Evolutionary conservation across 495 filamentous ascomycete species (phyloP), one percentile per base, ranked within the genome.

Genomic region (Tetracladium setigerum): DNA sequence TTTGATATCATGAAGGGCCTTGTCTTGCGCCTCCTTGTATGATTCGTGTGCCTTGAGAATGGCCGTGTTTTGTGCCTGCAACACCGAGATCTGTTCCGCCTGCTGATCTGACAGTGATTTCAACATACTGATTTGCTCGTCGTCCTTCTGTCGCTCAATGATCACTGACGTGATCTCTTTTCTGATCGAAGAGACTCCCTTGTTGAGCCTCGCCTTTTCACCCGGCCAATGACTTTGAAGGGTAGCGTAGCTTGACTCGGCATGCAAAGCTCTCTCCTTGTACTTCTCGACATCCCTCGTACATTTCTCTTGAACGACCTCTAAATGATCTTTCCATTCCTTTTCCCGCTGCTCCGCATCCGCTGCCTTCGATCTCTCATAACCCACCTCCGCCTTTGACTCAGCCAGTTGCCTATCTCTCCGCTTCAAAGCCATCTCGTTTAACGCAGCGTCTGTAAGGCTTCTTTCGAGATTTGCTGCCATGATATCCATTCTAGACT

Each of bases 321-420:
- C 76, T 62, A 83, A 67, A 49, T 77, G 75, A 35, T 81, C 76
- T 46, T 70, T 75, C 56, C 84, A 81, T 41, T 66, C 71, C 19
- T 61, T 63, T 60, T 94, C 87, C 15, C 81, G 78, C 18, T 75
- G 73, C 32, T 72, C 63, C 19, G 75, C 75, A 44, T 66, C 65
- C 12, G 61, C 57, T n/a, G 86, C 74, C 46, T 78, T 76, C 41
- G 72, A 68, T 50, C 74, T 76, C 67, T 95, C 88, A 10, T 67
- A 60, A 10, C 87, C 80, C 6, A 87, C 65, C 38, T 86, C 73
- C 1, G 67, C 68, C 49, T 83, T 81, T 38, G 89, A 59, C 45
- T 84, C 79, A 50, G 88, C 84, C 3, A 95, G 77, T 60, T 89
- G 88, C 6, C 85, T 78, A 53, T 92, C 87, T 54, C 87, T 89